Percentiles rank a stretch among this genome's conserved stretches.
Conservation (phyloP, 2,329 filamentous ascomycete genomes). For the Aspergillus glaucus region DNA sequence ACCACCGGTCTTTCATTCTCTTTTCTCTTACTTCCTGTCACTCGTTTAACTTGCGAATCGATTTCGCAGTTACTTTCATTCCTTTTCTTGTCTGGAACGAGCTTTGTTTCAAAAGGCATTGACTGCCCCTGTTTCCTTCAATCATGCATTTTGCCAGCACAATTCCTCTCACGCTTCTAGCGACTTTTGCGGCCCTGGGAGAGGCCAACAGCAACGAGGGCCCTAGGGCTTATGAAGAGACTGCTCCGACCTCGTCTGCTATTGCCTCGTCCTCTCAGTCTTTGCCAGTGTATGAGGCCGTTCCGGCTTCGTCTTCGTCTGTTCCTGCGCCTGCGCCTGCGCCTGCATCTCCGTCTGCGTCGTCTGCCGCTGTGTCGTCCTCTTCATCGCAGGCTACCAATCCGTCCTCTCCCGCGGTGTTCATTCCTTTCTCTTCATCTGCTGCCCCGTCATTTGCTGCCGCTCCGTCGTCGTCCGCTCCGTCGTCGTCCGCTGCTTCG, state of each 20-base stretch:
- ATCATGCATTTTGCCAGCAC: constrained; percentile 34
- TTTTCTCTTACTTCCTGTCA: constrained; percentile 3
- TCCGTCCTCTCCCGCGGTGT: neutral
- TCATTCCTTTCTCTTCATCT: constrained; percentile 8
- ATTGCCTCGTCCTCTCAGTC: constrained; percentile 5
- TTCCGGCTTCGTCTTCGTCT: neutral
- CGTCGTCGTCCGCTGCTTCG: neutral
- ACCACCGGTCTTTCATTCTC: constrained; percentile 8
- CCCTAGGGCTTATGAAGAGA: constrained; percentile 17
- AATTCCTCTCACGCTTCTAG: constrained; percentile 29
- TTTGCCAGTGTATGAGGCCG: constrained; percentile 1
- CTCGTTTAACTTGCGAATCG: constrained; percentile 25
- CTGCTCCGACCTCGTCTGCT: constrained; percentile 13
- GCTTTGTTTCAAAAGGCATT: constrained; percentile 13
- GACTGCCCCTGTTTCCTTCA: constrained; percentile 13
- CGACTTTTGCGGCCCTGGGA: constrained; percentile 28
- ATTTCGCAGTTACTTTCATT: constrained; percentile 23
- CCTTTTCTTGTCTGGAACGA: constrained; percentile 4
- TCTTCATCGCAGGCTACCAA: no score
- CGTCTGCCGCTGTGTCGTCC: constrained; percentile 1
- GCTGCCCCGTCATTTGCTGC: constrained; percentile 1
- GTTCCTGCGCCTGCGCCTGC: constrained; percentile 1
- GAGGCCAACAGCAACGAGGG: constrained; percentile 25
- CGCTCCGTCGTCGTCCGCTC: neutral
- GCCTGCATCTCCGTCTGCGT: neutral